Evolutionary conservation across 1,139 yeast genomes (phyloP).

Genomic region (Spencermartinsiella ligniputridi): DNA sequence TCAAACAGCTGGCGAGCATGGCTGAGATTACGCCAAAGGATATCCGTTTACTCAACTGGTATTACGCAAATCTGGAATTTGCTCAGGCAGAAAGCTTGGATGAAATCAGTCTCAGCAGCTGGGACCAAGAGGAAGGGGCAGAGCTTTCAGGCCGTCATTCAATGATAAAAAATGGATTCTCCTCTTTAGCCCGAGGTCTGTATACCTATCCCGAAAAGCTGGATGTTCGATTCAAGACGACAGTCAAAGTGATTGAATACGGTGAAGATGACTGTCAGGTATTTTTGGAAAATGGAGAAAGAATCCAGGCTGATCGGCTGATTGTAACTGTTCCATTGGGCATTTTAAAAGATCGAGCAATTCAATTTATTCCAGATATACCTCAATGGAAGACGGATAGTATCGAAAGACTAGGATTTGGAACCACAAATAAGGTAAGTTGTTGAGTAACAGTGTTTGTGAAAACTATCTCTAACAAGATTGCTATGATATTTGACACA

Average conservation of each 20-base stretch:
- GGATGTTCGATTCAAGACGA: constrained; percentile 38
- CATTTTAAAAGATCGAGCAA: constrained; percentile 36
- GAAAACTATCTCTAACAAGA: neutral
- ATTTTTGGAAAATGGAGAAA: constrained; percentile 39
- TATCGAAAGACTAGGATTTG: constrained; percentile 39
- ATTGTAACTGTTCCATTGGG: constrained; percentile 42
- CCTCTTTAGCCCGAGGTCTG: constrained; percentile 37
- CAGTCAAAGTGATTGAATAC: constrained; percentile 38
- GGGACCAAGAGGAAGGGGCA: constrained; percentile 42
- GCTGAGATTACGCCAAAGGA: constrained; percentile 35
- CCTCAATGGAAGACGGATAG: constrained; percentile 41
- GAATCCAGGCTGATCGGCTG: constrained; percentile 37
- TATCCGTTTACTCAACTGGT: constrained; percentile 38
- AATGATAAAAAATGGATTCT: constrained; percentile 36
- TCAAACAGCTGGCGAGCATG: constrained; percentile 31
- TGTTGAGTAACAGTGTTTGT: too few relatives aligned
- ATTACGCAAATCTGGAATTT: constrained; percentile 40
- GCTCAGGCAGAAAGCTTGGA: constrained; percentile 36
- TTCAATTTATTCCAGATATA: constrained; percentile 41
- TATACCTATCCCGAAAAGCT: constrained; percentile 38
- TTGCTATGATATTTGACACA: constrained; percentile 32
- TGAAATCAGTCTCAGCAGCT: constrained; percentile 35
- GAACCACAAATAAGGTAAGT: constrained; percentile 38
- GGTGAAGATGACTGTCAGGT: constrained; percentile 31
- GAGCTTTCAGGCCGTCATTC: constrained; percentile 40